phyloP scores from a whole-genome alignment of 73 alveolate species.

The Paramecium primaurelia region DNA sequence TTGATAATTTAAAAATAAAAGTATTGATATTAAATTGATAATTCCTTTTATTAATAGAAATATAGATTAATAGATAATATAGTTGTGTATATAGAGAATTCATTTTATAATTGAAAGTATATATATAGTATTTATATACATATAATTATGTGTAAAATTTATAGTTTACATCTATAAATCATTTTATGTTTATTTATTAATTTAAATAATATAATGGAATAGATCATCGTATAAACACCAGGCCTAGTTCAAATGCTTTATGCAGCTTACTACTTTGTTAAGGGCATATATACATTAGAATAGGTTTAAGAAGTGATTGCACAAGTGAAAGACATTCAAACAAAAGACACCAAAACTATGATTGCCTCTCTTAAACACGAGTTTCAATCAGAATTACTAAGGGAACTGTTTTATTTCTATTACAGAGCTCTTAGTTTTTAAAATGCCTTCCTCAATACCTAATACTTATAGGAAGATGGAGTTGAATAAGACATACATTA shows the following conservation, averaged over 20 bases:
- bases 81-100: too few species aligned
- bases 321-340: neutral
- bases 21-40: too few species aligned
- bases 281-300: neutral
- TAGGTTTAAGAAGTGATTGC: neutral
- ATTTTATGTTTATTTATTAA: neutral
- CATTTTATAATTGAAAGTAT: too few species aligned
- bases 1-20: too few species aligned
- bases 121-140: too few species aligned
- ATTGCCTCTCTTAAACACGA: neutral
- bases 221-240: neutral
- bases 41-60: too few species aligned
- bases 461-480: neutral
- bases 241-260: neutral
- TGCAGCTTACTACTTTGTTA: neutral
- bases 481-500: neutral
- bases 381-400: neutral
- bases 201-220: neutral
- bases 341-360: neutral
- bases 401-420: neutral
- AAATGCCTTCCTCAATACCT: neutral
- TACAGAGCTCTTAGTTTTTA: neutral
- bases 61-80: too few species aligned
- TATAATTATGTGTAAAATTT: neutral
- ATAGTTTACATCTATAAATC: neutral